Percentiles rank a stretch among this genome's conserved stretches.
phyloP scores from a whole-genome alignment of 139 green algal species.

The Asterochloris sp. region DNA sequence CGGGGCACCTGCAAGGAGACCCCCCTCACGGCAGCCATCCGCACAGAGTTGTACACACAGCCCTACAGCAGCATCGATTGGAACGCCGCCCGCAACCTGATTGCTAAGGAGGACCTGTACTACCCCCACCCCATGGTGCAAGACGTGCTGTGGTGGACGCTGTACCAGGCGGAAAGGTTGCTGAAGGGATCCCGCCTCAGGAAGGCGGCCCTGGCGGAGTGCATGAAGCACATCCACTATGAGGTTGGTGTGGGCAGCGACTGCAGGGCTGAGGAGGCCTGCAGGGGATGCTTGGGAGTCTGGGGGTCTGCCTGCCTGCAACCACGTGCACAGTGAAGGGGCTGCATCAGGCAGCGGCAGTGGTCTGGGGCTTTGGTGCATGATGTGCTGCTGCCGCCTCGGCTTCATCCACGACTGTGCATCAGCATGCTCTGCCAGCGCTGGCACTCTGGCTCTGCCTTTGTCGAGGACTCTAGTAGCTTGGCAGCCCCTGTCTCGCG shows the following conservation, averaged over 20 bases:
- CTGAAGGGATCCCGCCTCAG: conserved; percentile 71
- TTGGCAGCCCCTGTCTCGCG: not conserved
- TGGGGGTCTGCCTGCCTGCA: too few species aligned
- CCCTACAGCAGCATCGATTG: conserved; percentile 91
- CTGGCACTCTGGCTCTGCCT: too few species aligned
- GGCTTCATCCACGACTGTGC: too few species aligned
- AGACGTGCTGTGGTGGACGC: conserved; percentile 87
- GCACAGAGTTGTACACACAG: conserved; percentile 81
- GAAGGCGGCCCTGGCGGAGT: conserved; percentile 67
- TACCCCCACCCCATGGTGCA: conserved; percentile 96
- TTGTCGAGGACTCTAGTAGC: not conserved
- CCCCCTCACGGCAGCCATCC: conserved; percentile 42
- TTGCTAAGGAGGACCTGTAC: conserved; percentile 94
- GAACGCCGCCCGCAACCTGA: conserved; percentile 84
- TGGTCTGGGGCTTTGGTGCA: too few species aligned
- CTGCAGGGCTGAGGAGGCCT: too few species aligned
- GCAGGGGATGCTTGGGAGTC: too few species aligned
- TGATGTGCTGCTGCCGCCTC: too few species aligned
- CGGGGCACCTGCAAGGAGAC: conserved; percentile 62
- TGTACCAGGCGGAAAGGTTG: conserved; percentile 76
- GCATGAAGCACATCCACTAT: conserved; percentile 95
- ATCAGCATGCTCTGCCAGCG: too few species aligned
- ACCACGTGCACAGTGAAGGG: too few species aligned
- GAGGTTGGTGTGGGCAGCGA: conserved; percentile 50
- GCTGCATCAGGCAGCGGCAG: too few species aligned